Evolutionary conservation across 345 rosid species (phyloP).

Genomic region (Noccaea bulbosa): DNA sequence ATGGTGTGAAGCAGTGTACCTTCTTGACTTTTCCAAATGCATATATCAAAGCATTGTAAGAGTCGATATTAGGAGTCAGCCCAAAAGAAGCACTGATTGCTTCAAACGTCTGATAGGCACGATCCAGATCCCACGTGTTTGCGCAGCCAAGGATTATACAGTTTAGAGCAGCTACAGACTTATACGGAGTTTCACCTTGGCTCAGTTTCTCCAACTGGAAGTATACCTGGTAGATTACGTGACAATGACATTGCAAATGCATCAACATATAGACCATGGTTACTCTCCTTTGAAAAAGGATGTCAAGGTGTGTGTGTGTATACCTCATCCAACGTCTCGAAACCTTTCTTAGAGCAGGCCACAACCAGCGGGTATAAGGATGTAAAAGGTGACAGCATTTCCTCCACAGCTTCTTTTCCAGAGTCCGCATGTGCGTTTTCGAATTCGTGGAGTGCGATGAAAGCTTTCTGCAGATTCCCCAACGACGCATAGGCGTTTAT

Average conservation of each 20-base stretch:
- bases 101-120: conserved; percentile 96
- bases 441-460: conserved; percentile 66
- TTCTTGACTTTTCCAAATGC: conserved; percentile 92
- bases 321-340: conserved; percentile 85
- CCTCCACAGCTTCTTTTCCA: conserved; percentile 53
- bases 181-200: conserved; percentile 71
- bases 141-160: conserved; percentile 94
- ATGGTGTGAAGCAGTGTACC: conserved; percentile 48
- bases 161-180: conserved; percentile 92
- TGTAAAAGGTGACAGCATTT: conserved; percentile 86
- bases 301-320: conserved; percentile 22
- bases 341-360: conserved; percentile 88
- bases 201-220: conserved; percentile 84
- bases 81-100: conserved; percentile 79
- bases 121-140: conserved; percentile 91
- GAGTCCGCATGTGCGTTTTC: conserved; percentile 63
- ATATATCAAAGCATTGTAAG: conserved; percentile 76
- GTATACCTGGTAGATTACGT: conserved; percentile 64
- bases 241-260: conserved; percentile 23
- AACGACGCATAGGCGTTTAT: conserved; percentile 75
- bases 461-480: conserved; percentile 78
- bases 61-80: conserved; percentile 78
- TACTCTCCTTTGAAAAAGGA: background rate
- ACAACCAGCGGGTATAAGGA: conserved; percentile 74
- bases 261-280: background rate